phyloP scores from a whole-genome alignment of 106 monocot species.

The Dendrobium chrysotoxum region DNA sequence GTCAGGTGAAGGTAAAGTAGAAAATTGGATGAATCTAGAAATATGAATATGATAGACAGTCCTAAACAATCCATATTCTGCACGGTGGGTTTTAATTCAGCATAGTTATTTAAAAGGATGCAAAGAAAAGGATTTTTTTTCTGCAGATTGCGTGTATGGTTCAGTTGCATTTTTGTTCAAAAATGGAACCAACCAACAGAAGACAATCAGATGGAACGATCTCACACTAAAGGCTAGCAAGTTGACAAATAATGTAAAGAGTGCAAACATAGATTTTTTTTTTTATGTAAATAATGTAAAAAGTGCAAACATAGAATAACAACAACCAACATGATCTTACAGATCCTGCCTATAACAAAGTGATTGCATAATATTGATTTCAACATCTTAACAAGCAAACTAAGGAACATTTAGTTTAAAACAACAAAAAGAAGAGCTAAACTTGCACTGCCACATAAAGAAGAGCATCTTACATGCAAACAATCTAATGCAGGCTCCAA shows the following conservation, averaged over 20 bases:
- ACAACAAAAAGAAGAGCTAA: not conserved
- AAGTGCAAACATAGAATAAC: not conserved
- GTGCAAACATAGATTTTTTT: too few relatives aligned
- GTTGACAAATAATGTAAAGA: not conserved
- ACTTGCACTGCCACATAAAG: not conserved
- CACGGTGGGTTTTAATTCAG: too few relatives aligned
- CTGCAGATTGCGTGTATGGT: too few relatives aligned
- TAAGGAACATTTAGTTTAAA: not conserved
- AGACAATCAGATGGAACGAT: too few relatives aligned
- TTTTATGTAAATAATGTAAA: too few relatives aligned
- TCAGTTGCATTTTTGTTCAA: too few relatives aligned
- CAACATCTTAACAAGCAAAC: not conserved
- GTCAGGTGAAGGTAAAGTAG: not conserved
- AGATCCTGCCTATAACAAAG: too few relatives aligned
- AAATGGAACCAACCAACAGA: too few relatives aligned
- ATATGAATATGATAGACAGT: not conserved
- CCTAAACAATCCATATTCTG: not conserved
- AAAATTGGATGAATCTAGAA: not conserved
- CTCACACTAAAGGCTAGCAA: not conserved
- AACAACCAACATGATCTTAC: not conserved
- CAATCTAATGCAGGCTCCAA: slow-evolving; percentile 89
- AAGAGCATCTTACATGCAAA: slow-evolving; percentile 68
- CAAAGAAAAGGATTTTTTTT: too few relatives aligned
- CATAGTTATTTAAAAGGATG: not conserved
- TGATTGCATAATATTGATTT: not conserved